Evolutionary conservation across 1,139 yeast species (phyloP).

Genomic region (Yamadazyma sp.): DNA sequence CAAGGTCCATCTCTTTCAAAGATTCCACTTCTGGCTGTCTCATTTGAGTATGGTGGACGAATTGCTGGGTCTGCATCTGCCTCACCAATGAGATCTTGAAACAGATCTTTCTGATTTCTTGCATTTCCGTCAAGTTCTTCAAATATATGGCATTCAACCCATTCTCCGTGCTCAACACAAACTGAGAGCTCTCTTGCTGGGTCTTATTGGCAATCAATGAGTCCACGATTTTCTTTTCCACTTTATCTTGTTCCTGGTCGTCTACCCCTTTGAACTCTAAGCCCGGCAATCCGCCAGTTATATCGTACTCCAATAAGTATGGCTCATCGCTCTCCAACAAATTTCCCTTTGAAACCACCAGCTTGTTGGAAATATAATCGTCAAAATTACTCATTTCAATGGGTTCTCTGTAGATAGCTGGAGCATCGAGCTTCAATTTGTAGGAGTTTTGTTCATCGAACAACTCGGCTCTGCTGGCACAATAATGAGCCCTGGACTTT

Average conservation of each 20-base stretch:
- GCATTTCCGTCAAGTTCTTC: slow-evolving; percentile 74
- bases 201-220: slow-evolving; percentile 22
- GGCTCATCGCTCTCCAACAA: slow-evolving; percentile 63
- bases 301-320: slow-evolving; percentile 80
- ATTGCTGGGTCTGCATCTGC: slow-evolving; percentile 85
- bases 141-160: slow-evolving; percentile 66
- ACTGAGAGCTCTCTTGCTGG: slow-evolving; percentile 30
- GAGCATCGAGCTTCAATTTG: slow-evolving; percentile 62
- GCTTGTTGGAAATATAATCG: slow-evolving; percentile 45
- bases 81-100: slow-evolving; percentile 85
- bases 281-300: slow-evolving; percentile 77
- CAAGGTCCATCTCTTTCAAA: slow-evolving; percentile 70
- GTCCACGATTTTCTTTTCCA: slow-evolving; percentile 52
- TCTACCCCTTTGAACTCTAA: slow-evolving; percentile 53
- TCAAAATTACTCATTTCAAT: slow-evolving; percentile 58
- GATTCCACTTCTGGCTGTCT: slow-evolving; percentile 66
- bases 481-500: slow-evolving; percentile 72
- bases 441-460: slow-evolving; percentile 49
- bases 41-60: slow-evolving; percentile 72
- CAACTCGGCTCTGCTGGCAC: slow-evolving; percentile 65
- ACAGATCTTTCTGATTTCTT: slow-evolving; percentile 83
- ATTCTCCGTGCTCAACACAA: slow-evolving; percentile 37
- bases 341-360: slow-evolving; percentile 42
- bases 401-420: slow-evolving; percentile 64
- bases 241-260: slow-evolving; percentile 42